Base-by-base conservation (phyloP, 306 rosid species). In the Calophaca sinica region DNA sequence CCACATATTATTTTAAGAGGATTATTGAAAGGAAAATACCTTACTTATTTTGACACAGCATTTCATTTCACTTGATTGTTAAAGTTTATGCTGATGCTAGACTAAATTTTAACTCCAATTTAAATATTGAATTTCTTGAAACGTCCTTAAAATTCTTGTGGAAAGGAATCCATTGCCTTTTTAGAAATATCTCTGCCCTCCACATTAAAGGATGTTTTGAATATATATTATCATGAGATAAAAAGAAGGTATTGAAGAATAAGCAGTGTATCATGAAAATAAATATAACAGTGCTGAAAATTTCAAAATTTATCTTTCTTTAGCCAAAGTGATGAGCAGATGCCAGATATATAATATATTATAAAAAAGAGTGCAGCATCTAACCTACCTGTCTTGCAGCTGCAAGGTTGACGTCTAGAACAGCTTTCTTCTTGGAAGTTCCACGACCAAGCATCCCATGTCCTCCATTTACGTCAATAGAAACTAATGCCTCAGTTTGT, bases 401-500 rank as follows among this genome's bases (percentile, higher is more conserved):
- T 45, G 93, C 92, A 84, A 90, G 99, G 83, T 94, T 94, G 86
- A 94, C 99, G 9, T 94, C 97, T 67, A 94, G 79, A 81, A 90
- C 84, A 75, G 96, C 99, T 79, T 90, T 82, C 87, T 91, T 85
- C 90, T 92, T 94, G 31, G 99, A 90, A 39, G 85, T 87, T 67
- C 81, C 97, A 49, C 74, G 89, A 78, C 93, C 96, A 68, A 94
- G 80, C 93, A 94, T 85, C 84, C 91, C 96, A 82, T 88, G 97
- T 74, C 99, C 99, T 42, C 97, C 97, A 81, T 94, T 94, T 61
- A 94, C 99, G 74, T 94, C 99, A 52, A 94, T 88, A 48, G 99
- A 94, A 72, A 94, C 99, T 80, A 94, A 78, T 71, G 99, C 99
- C 83, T 92, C 99, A 55, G 99, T 94, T 92, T 94, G 99, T 78